Percentiles rank a stretch among this genome's conserved stretches.
Evolutionary conservation across 495 filamentous ascomycete genomes (phyloP).

Genomic region (Penicillium samsonianum): DNA sequence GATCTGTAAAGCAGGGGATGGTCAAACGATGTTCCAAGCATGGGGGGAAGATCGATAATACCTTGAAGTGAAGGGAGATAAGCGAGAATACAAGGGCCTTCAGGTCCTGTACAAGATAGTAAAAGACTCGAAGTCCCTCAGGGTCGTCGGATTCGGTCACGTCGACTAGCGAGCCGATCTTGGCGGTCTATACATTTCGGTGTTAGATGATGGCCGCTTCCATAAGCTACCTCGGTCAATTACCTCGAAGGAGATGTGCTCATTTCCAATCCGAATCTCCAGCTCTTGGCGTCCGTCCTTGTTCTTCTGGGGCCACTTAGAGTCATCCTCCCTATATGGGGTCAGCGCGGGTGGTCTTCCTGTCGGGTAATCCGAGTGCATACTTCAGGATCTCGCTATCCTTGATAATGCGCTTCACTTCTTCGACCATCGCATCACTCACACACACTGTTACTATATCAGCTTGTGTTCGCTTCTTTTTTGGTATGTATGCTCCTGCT

Average conservation of each 20-base stretch:
- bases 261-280: constrained; percentile 90
- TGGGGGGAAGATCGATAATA: constrained; percentile 27
- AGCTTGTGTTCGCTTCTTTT: constrained; percentile 18
- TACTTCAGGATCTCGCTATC: constrained; percentile 99
- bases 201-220: not conserved
- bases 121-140: constrained; percentile 97
- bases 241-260: constrained; percentile 98
- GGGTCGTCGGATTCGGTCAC: constrained; percentile 95
- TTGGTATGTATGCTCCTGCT: constrained; percentile 36
- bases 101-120: constrained; percentile 97
- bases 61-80: constrained; percentile 97
- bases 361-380: constrained; percentile 5
- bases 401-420: constrained; percentile 96
- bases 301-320: constrained; percentile 99
- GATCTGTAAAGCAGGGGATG: constrained; percentile 49
- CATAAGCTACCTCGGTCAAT: constrained; percentile 1
- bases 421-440: constrained; percentile 84
- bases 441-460: constrained; percentile 78
- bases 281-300: constrained; percentile 98
- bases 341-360: constrained; percentile 17
- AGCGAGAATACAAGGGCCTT: constrained; percentile 97
- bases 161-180: constrained; percentile 96
- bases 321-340: constrained; percentile 82
- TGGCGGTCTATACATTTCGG: constrained; percentile 71
- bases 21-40: not conserved